Percentiles rank a stretch among this genome's conserved stretches.
phyloP scores from a whole-genome alignment of 106 monocot species.

The Iris macrosiphon region DNA sequence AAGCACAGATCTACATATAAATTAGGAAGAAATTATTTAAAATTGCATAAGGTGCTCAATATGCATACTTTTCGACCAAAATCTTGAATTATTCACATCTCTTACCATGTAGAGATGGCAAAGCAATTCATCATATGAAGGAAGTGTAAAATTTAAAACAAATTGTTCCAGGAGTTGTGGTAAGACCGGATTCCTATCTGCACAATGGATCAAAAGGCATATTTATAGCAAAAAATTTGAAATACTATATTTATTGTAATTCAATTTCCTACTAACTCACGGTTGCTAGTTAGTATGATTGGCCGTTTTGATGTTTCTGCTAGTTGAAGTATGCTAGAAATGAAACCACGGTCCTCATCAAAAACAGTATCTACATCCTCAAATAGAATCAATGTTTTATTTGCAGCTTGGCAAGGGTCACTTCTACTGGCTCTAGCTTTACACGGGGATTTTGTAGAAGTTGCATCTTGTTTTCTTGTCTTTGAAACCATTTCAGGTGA shows the following conservation, averaged over 20 bases:
- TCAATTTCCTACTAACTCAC: conserved; percentile 31
- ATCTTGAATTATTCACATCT: background rate
- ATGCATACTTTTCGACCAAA: background rate
- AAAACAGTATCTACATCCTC: conserved; percentile 95
- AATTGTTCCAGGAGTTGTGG: conserved; percentile 41
- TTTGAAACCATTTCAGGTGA: conserved; percentile 14
- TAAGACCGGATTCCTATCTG: conserved; percentile 69
- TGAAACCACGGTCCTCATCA: conserved; percentile 86
- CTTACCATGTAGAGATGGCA: conserved; percentile 50
- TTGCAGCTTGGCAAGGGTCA: conserved; percentile 29
- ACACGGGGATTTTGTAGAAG: background rate
- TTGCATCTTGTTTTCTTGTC: conserved; percentile 2
- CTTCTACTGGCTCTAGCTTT: conserved; percentile 10
- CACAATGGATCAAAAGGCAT: conserved; percentile 4
- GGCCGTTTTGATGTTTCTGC: conserved; percentile 85
- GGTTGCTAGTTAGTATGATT: conserved; percentile 89
- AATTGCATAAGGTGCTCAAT: conserved; percentile 1
- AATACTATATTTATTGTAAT: background rate
- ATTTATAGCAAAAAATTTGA: conserved; percentile 2
- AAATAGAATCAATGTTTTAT: conserved; percentile 78
- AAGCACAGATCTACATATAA: conserved; percentile 60
- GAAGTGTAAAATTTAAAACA: conserved; percentile 55
- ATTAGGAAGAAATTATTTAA: conserved; percentile 7
- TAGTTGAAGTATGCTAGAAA: conserved; percentile 76
- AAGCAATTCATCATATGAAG: conserved; percentile 68